Conservation (phyloP, 225 moss, liverwort and hornwort genomes). For the Marchantia polymorpha region DNA sequence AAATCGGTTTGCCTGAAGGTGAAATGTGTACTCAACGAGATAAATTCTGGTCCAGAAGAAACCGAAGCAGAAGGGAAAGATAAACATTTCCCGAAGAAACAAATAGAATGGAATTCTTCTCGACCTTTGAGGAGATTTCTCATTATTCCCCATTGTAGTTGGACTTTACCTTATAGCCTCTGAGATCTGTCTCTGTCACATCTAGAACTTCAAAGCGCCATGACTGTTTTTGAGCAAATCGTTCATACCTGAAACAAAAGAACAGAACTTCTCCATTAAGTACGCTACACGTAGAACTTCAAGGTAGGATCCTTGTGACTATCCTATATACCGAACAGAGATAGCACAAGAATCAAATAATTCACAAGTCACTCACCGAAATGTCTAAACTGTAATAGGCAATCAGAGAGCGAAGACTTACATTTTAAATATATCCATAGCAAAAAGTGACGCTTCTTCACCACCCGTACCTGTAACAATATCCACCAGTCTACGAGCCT, state of each 20-base stretch:
- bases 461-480: slow-evolving; percentile 71
- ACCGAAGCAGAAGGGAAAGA: too few species aligned
- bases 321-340: too few species aligned
- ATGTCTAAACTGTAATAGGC: too few species aligned
- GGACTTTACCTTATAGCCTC: slow-evolving; percentile 73
- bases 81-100: too few species aligned
- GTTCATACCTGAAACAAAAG: slow-evolving; percentile 68
- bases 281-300: neutral
- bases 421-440: slow-evolving; percentile 94
- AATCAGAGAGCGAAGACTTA: slow-evolving; percentile 25
- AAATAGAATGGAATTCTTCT: too few species aligned
- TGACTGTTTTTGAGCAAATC: slow-evolving; percentile 65
- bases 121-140: too few species aligned
- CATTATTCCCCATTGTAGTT: too few species aligned
- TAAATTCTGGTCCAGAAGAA: too few species aligned
- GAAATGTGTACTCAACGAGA: too few species aligned
- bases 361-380: too few species aligned
- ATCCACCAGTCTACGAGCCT: neutral
- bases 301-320: too few species aligned
- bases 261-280: neutral
- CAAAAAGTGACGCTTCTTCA: slow-evolving; percentile 94
- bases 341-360: too few species aligned
- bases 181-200: slow-evolving; percentile 79
- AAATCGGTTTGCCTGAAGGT: neutral
- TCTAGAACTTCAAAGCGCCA: slow-evolving; percentile 90